A percentile compares a stretch with the other conserved stretches of the same genome.
Evolutionary conservation across 768 basidiomycete species (phyloP).

Genomic region (Serendipita vermifera): DNA sequence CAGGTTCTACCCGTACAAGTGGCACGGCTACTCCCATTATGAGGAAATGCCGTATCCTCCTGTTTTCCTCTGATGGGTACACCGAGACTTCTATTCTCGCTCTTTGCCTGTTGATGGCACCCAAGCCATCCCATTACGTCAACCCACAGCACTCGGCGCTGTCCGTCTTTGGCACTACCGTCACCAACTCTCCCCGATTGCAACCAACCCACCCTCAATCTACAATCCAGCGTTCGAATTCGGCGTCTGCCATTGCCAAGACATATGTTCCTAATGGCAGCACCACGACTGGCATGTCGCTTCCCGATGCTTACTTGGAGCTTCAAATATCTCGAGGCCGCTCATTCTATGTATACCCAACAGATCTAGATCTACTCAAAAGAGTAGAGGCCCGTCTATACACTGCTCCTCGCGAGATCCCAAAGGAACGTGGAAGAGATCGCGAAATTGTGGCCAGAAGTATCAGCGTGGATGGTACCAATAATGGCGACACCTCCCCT

Average conservation of each 20-base stretch:
- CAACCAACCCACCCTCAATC: neutral
- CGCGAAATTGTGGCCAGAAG: conserved; percentile 13
- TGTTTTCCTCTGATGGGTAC: conserved; percentile 81
- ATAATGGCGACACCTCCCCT: neutral
- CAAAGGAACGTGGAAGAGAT: conserved; percentile 16
- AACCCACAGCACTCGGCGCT: neutral
- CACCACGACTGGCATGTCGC: conserved; percentile 21
- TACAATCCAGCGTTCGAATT: neutral
- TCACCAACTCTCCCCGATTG: neutral
- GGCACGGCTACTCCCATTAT: conserved; percentile 30
- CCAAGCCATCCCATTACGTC: conserved; percentile 26
- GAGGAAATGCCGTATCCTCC: conserved; percentile 43
- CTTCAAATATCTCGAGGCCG: conserved; percentile 52
- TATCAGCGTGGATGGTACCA: conserved; percentile 11
- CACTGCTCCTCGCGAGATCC: neutral
- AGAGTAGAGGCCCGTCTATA: conserved; percentile 46
- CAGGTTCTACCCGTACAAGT: conserved; percentile 30
- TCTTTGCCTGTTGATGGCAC: conserved; percentile 72
- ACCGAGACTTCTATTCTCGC: conserved; percentile 87
- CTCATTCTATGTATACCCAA: conserved; percentile 85
- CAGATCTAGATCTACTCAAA: conserved; percentile 60
- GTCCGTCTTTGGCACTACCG: neutral
- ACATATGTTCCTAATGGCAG: conserved; percentile 2
- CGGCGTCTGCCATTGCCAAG: neutral
- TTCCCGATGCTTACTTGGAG: conserved; percentile 87